Evolutionary conservation across 2,329 filamentous ascomycete species (phyloP), one percentile per base, ranked within the genome.

Genomic region (Cercospora sesami): DNA sequence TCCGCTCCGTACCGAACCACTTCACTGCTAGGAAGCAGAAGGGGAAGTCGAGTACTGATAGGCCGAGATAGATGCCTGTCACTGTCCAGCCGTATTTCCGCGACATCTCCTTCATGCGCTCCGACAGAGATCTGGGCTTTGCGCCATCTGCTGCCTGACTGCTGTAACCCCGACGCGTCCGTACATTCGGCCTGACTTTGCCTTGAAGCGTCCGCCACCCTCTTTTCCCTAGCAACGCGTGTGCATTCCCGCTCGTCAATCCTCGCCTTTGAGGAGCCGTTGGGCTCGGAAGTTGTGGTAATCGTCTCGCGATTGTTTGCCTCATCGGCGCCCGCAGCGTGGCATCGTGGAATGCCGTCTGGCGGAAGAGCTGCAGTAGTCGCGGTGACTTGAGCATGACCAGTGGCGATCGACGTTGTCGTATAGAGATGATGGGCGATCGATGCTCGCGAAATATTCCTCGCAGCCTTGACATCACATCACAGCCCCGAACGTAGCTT

Each of bases 21-120:
- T 90, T 87, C 58, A 99, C 95, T 9, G 95, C 88, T 64, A 96
- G 81, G 82, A 97, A 99, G 81, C 94, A 98, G 78, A 98, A 92
- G 0, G 95, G 95, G 72, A 98, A 96, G 81, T 99, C 95, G 62
- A 97, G 82, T 42, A 91, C 90, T 51, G 91, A 94, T 64, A 99
- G 82, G 1, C 84, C 85, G 10, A 97, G 80, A 80, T 99, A 99
- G 14, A 99, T 92, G n/a, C 93, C 94, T 5, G 97, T 80, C 0
- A 94, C 94, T 3, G 91, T 87, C 93, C 94, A 98, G 48, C 95
- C 95, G 79, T 99, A 99, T 79, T 98, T 94, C 71, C 90, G 89
- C 2, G 91, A 93, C 57, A 99, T 86, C 78, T 92, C 93, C 80
- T 90, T 93, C 77, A 98, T 82, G 28, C 90, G 86, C 71, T 89